Evolutionary conservation across 139 green algal genomes (phyloP), one percentile per base, ranked within the genome.

Genomic region (Pycnococcus provasolii): DNA sequence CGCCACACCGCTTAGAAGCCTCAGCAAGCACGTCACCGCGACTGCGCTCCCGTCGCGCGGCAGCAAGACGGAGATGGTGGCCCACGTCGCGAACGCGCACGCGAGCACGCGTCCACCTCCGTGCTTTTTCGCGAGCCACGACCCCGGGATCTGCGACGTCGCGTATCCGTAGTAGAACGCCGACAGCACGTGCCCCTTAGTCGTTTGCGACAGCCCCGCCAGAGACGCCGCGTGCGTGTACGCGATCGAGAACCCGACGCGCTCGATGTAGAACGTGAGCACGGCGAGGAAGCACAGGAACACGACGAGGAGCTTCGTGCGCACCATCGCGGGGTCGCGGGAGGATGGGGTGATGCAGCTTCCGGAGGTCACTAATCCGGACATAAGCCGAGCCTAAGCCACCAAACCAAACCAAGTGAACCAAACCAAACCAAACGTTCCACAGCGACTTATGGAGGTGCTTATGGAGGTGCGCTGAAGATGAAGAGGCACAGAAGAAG

Each of bases 111-210:
- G 61, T 2, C 82, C 75, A 1, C 92, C 92, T 15, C 92, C 92
- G 60, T 85, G 92, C n/a, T 81, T 83, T 71, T 93, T 85, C 3
- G 92, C 91, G 1, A 88, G 81, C 84, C 84, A 95, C 26, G 91
- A 90, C n/a, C 92, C 91, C 1, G 92, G 92, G 48, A 98, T 85
- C 81, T 96, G 91, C 5, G 91, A 94, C 1, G 95, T 42, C 1
- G 75, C 92, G 48, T 98, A 98, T 42, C 92, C 92, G 80, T 89
- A 96, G 73, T 91, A 98, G 62, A 98, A 98, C 6, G 90, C 84
- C 0, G 86, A 94, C n/a, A 98, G 72, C 5, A 98, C 90, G 0
- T 73, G 84, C 5, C 91, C 91, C 57, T 95, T 94, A n/a, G 89
- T 73, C 0, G 74, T 73, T 48, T 61, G 52, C 39, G 42, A 53